A percentile compares a stretch with the other conserved stretches of the same genome.
These are phyloP conservation scores for Penicillium silybi DNA, from an alignment of 495 filamentous ascomycete species.

Conservation along the genomic window DNA sequence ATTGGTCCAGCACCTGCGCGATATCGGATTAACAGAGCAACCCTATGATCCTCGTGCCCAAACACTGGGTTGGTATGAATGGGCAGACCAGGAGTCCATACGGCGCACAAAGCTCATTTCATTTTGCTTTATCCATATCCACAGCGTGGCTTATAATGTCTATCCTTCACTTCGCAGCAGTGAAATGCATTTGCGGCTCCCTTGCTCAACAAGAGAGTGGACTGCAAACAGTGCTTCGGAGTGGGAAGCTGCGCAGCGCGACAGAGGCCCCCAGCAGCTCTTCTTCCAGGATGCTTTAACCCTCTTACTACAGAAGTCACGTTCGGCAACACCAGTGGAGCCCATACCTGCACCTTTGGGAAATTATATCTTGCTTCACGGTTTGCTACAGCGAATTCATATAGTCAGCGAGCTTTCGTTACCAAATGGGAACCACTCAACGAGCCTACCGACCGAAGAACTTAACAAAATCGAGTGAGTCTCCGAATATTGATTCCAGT, in stretches of 20 bases:
- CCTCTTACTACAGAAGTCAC: slow-evolving; percentile 32
- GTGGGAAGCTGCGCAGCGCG: slow-evolving; percentile 33
- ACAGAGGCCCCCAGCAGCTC: slow-evolving; percentile 29
- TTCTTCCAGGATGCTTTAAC: slow-evolving; percentile 40
- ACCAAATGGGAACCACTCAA: slow-evolving; percentile 31
- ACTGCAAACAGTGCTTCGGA: slow-evolving; percentile 28
- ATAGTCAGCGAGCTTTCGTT: slow-evolving; percentile 38
- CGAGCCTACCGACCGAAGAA: slow-evolving; percentile 33
- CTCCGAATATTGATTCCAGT: not conserved
- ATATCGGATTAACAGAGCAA: slow-evolving; percentile 28
- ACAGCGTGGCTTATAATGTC: slow-evolving; percentile 38
- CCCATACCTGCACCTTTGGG: slow-evolving; percentile 37
- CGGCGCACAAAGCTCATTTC: slow-evolving; percentile 37
- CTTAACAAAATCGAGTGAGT: slow-evolving; percentile 38
- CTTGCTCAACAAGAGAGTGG: slow-evolving; percentile 40
- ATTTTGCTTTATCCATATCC: slow-evolving; percentile 39
- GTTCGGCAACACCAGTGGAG: slow-evolving; percentile 23
- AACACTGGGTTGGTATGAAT: slow-evolving; percentile 34
- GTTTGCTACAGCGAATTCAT: slow-evolving; percentile 38
- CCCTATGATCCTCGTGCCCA: slow-evolving; percentile 18
- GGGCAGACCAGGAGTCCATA: slow-evolving; percentile 38
- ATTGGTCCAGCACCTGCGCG: slow-evolving; percentile 32
- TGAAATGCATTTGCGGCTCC: slow-evolving; percentile 36
- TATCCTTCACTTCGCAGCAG: slow-evolving; percentile 38
- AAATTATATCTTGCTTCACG: slow-evolving; percentile 39